Conservation (phyloP, 2,329 filamentous ascomycete genomes). For the Exserohilum rostratum region DNA sequence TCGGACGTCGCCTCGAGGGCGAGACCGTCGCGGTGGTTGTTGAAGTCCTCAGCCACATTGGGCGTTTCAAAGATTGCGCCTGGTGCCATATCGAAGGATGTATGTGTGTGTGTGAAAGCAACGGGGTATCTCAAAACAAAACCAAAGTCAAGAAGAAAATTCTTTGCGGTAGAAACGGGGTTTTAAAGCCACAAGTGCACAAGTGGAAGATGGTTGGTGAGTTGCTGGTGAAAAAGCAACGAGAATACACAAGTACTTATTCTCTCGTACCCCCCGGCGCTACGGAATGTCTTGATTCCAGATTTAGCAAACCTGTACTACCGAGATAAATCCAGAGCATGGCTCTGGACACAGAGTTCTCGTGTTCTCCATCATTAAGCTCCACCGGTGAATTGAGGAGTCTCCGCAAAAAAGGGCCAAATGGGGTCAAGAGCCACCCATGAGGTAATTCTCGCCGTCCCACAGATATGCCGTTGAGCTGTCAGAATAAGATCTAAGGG, state of each 20-base stretch:
- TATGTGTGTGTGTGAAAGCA: slow-evolving; percentile 1
- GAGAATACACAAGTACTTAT: slow-evolving; percentile 31
- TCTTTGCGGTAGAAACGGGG: background rate
- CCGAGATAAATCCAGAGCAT: slow-evolving; percentile 31
- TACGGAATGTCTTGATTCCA: slow-evolving; percentile 13
- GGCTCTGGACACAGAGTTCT: slow-evolving; percentile 23
- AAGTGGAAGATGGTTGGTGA: slow-evolving; percentile 9
- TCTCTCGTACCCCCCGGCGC: slow-evolving; percentile 14
- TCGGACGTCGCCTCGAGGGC: slow-evolving; percentile 65
- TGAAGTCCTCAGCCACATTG: slow-evolving; percentile 52
- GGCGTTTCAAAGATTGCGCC: slow-evolving; percentile 52
- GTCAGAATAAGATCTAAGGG: slow-evolving; percentile 18
- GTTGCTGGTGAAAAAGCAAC: slow-evolving; percentile 1
- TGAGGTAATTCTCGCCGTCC: slow-evolving; percentile 41
- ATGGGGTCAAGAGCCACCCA: slow-evolving; percentile 11
- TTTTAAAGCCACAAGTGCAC: background rate
- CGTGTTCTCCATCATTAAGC: slow-evolving; percentile 22
- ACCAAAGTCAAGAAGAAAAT: background rate
- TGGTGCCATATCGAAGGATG: slow-evolving; percentile 51
- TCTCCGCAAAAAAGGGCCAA: slow-evolving; percentile 20
- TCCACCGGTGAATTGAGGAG: slow-evolving; percentile 22
- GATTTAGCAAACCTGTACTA: slow-evolving; percentile 6
- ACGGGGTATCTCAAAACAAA: slow-evolving; percentile 27
- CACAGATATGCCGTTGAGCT: slow-evolving; percentile 8
- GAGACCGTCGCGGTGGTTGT: slow-evolving; percentile 60